Percentiles rank a stretch among this genome's conserved stretches.
Conservation (phyloP, 1,284 basidiomycete genomes). For the Ustilago bromivora region DNA sequence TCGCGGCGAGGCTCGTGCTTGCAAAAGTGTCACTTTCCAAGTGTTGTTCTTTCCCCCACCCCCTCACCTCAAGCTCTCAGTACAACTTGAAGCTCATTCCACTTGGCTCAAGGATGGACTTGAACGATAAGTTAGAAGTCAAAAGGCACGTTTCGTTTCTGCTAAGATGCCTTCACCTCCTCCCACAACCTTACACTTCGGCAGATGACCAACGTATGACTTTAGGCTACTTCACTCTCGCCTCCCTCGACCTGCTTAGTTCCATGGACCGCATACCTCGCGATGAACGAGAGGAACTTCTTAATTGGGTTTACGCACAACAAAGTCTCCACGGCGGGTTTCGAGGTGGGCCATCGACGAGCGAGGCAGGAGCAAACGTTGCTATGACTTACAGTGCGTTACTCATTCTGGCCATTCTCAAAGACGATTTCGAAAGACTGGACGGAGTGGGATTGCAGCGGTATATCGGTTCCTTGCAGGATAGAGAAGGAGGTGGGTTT, state of each 20-base stretch:
- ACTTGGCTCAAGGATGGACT: too few relatives aligned
- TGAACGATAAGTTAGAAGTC: constrained; percentile 10
- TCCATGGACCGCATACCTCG: constrained; percentile 24
- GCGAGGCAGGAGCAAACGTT: constrained; percentile 32
- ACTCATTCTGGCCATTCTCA: constrained; percentile 55
- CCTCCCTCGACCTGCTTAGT: constrained; percentile 59
- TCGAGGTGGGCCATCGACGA: constrained; percentile 27
- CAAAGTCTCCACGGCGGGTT: constrained; percentile 73
- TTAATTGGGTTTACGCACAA: constrained; percentile 87
- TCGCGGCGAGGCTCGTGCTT: constrained; percentile 3
- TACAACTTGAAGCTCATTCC: too few relatives aligned
- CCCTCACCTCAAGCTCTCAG: background rate
- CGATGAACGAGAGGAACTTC: constrained; percentile 36
- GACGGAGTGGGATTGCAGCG: constrained; percentile 33
- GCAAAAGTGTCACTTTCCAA: constrained; percentile 10
- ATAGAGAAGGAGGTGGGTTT: constrained; percentile 52
- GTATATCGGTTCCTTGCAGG: constrained; percentile 47
- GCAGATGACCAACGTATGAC: constrained; percentile 67
- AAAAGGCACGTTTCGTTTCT: constrained; percentile 62
- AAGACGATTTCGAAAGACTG: constrained; percentile 56
- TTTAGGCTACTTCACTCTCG: constrained; percentile 63
- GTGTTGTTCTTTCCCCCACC: constrained; percentile 11
- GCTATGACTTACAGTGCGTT: constrained; percentile 67
- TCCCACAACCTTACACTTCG: constrained; percentile 60
- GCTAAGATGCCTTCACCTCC: constrained; percentile 57